Conservation (phyloP, 441 rosid species). For the Gossypium davidsonii region DNA sequence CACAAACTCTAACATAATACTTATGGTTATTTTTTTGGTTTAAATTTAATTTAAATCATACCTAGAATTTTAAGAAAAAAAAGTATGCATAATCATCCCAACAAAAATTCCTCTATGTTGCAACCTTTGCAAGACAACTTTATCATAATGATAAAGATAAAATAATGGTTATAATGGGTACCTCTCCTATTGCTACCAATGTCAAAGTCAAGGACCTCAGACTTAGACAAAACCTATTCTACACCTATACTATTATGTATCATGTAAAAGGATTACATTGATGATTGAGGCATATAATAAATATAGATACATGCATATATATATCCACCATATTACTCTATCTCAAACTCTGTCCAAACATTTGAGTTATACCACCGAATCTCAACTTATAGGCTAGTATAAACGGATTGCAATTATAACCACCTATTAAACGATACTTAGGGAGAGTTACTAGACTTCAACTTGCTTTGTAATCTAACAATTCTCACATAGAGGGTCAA, state of each 20-base stretch:
- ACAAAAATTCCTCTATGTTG: too few relatives aligned
- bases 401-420: not conserved
- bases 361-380: not conserved
- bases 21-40: too few relatives aligned
- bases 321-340: not conserved
- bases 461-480: conserved; percentile 71
- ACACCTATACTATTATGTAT: not conserved
- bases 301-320: not conserved
- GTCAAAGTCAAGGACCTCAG: not conserved
- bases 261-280: not conserved
- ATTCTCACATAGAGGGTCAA: conserved; percentile 91
- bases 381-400: not conserved
- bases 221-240: not conserved
- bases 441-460: conserved; percentile 21
- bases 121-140: too few relatives aligned
- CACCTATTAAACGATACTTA: not conserved
- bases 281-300: not conserved
- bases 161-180: not conserved
- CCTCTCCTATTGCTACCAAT: not conserved
- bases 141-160: too few relatives aligned
- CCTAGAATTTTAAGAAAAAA: too few relatives aligned
- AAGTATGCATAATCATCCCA: too few relatives aligned
- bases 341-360: not conserved
- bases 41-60: too few relatives aligned
- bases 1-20: too few relatives aligned